These are phyloP conservation scores for Clonostachys solani DNA, from an alignment of 2,329 filamentous ascomycete genomes.

Conservation along the genomic window DNA sequence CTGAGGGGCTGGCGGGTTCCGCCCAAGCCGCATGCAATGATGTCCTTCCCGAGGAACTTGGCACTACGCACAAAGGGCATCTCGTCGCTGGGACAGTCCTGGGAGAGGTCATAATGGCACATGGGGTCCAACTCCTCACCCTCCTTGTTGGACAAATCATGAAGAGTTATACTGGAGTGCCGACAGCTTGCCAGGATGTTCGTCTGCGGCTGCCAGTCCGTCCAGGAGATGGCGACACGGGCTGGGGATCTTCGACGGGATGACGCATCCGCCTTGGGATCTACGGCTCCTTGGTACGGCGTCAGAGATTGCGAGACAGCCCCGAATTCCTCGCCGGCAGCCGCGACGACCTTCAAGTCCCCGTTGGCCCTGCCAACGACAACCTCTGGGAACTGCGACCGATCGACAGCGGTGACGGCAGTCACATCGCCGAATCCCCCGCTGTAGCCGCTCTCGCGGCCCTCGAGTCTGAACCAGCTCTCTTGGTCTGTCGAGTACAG, in stretches of 20 bases:
- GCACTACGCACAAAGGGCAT: conserved; percentile 20
- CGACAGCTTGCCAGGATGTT: conserved; percentile 22
- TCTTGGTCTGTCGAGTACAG: conserved; percentile 6
- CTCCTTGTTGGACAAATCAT: conserved; percentile 12
- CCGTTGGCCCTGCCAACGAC: conserved; percentile 47
- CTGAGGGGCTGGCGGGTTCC: conserved; percentile 36
- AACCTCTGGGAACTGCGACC: conserved; percentile 19
- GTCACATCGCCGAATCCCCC: conserved; percentile 46
- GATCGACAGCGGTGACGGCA: conserved; percentile 36
- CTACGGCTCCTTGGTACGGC: not conserved
- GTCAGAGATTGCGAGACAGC: conserved; percentile 15
- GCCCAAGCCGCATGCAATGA: conserved; percentile 39
- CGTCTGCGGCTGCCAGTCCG: conserved; percentile 21
- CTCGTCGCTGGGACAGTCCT: conserved; percentile 8
- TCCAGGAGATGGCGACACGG: conserved; percentile 21
- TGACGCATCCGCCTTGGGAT: not conserved
- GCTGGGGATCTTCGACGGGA: conserved; percentile 16
- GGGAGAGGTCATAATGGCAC: conserved; percentile 17
- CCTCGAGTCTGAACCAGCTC: conserved; percentile 31
- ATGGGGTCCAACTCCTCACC: conserved; percentile 8
- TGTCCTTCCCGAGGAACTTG: conserved; percentile 40
- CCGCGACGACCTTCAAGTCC: conserved; percentile 28
- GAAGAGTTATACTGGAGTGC: conserved; percentile 19
- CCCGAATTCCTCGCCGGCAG: conserved; percentile 19
- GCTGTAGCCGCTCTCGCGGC: conserved; percentile 29